phyloP scores from a whole-genome alignment of 2,329 filamentous ascomycete species.

The Talaromyces rugulosus region DNA sequence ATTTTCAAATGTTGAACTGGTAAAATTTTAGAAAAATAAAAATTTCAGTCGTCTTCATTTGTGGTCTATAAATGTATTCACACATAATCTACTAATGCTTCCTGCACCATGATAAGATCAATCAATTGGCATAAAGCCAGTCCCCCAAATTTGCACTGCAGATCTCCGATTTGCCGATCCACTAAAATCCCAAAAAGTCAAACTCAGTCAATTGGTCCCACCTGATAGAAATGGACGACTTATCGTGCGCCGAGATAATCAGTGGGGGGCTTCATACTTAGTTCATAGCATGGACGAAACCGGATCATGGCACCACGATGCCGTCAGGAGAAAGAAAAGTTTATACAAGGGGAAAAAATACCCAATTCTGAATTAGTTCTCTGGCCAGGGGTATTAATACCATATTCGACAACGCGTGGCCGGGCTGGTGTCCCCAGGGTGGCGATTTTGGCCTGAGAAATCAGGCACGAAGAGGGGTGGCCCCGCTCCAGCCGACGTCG shows the following conservation, averaged over 20 bases:
- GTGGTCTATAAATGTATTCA: no score
- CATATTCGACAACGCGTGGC: not conserved
- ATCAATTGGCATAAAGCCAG: no score
- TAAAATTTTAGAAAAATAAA: not conserved
- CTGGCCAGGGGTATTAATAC: not conserved
- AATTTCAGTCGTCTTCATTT: no score
- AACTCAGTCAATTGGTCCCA: not conserved
- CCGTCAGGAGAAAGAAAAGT: not conserved
- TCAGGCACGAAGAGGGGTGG: conserved; percentile 2
- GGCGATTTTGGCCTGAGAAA: conserved; percentile 6
- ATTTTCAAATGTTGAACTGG: no score
- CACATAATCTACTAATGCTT: no score
- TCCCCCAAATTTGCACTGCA: no score
- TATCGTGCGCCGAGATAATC: not conserved
- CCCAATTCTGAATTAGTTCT: not conserved
- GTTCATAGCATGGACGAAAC: no score
- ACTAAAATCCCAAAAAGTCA: not conserved
- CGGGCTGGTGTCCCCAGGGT: not conserved
- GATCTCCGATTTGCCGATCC: not conserved
- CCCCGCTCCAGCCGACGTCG: conserved; percentile 8
- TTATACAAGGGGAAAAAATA: not conserved
- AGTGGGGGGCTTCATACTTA: not conserved
- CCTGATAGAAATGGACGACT: not conserved
- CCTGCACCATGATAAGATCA: no score
- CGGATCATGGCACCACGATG: not conserved